Conservation (phyloP, 352 stramenopile genomes). For the Phytophthora foliorum region DNA sequence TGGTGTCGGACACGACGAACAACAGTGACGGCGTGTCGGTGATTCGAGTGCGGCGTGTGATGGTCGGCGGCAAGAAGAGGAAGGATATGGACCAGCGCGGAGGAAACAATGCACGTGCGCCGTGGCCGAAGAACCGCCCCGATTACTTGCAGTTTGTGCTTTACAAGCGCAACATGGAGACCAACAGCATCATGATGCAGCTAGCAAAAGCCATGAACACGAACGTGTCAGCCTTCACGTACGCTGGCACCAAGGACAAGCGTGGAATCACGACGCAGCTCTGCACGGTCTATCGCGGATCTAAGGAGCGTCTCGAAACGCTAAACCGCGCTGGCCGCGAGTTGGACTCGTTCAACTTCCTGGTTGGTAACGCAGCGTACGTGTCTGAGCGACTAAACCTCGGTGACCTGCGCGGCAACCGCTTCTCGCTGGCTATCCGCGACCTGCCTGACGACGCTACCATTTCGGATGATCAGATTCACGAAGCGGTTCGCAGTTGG, state of each 20-base stretch:
- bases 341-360: conserved; percentile 89
- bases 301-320: conserved; percentile 79
- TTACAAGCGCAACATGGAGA: conserved; percentile 98
- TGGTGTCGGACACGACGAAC: conserved; percentile 89
- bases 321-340: conserved; percentile 77
- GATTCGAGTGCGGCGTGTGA: conserved; percentile 85
- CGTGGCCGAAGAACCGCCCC: conserved; percentile 74
- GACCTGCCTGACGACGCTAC: conserved; percentile 77
- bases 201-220: conserved; percentile 79
- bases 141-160: conserved; percentile 96
- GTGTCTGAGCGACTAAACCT: conserved; percentile 92
- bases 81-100: conserved; percentile 81
- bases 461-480: conserved; percentile 72
- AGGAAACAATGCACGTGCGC: conserved; percentile 29
- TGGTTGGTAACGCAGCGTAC: conserved; percentile 95
- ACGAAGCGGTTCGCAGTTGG: conserved; percentile 81
- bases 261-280: conserved; percentile 96
- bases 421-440: conserved; percentile 96
- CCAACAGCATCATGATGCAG: conserved; percentile 86
- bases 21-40: conserved; percentile 72
- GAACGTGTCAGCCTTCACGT: conserved; percentile 86
- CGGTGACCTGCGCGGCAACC: conserved; percentile 94
- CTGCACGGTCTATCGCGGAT: conserved; percentile 90
- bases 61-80: conserved; percentile 86
- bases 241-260: conserved; percentile 98